A percentile compares a stretch with the other conserved stretches of the same genome.
Conservation (phyloP, 2,329 filamentous ascomycete species). For the Trichophyton equinum region DNA sequence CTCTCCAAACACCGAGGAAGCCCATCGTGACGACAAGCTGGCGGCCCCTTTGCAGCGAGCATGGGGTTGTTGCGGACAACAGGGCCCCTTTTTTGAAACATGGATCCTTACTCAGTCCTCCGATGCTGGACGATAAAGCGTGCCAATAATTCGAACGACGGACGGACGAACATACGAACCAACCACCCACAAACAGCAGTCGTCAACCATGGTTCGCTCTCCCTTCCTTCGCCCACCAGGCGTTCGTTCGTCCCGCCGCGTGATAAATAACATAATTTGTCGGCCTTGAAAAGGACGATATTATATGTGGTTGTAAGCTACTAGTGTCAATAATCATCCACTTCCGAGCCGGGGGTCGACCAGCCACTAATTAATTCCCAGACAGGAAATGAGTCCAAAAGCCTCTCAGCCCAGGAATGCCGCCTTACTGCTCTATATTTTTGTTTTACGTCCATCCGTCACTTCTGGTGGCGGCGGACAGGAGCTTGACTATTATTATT, state of each 20-base stretch:
- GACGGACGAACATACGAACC: neutral
- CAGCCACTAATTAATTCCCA: conserved; percentile 5
- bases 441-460: neutral
- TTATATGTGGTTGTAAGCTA: neutral
- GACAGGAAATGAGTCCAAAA: conserved; percentile 7
- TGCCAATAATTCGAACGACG: neutral
- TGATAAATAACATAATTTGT: neutral
- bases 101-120: neutral
- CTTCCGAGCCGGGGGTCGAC: neutral
- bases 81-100: neutral
- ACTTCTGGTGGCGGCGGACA: neutral
- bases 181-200: neutral
- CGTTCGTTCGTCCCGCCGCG: neutral
- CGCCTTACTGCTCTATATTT: neutral
- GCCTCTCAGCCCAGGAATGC: conserved; percentile 2
- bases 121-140: neutral
- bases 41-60: neutral
- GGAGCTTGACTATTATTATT: neutral
- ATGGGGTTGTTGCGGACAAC: neutral
- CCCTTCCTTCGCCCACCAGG: neutral
- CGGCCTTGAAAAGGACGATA: neutral
- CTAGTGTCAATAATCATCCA: conserved; percentile 2
- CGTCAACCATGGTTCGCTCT: neutral
- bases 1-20: neutral
- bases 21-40: neutral